Evolutionary conservation across 2,329 filamentous ascomycete genomes (phyloP).

Genomic region (Ophiostoma montium): DNA sequence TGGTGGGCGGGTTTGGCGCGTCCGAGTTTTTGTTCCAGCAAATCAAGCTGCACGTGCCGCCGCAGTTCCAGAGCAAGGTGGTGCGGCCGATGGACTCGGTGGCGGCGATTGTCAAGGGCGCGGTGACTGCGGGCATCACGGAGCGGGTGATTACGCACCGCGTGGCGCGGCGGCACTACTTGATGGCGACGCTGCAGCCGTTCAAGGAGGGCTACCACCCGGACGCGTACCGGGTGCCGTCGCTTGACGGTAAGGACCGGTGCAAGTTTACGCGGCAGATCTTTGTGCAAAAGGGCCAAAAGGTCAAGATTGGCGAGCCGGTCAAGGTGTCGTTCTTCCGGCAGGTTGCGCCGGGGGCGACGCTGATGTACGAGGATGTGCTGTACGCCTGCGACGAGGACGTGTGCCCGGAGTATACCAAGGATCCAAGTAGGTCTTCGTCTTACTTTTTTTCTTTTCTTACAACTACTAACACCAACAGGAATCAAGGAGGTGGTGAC

Average conservation of each 20-base stretch:
- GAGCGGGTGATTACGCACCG: slow-evolving; percentile 94
- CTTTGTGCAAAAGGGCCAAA: slow-evolving; percentile 95
- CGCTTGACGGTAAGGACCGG: slow-evolving; percentile 88
- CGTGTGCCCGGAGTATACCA: slow-evolving; percentile 95
- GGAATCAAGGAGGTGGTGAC: slow-evolving; percentile 99
- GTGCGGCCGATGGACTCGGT: slow-evolving; percentile 98
- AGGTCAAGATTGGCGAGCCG: slow-evolving; percentile 97
- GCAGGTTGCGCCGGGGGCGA: slow-evolving; percentile 91
- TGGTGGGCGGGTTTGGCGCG: slow-evolving; percentile 95
- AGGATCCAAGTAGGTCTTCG: slow-evolving; percentile 80
- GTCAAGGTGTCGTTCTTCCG: slow-evolving; percentile 98
- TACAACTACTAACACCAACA: slow-evolving; percentile 22
- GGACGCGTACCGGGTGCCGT: slow-evolving; percentile 93
- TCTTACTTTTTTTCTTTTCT: not conserved
- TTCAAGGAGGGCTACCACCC: slow-evolving; percentile 99
- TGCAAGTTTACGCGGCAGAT: slow-evolving; percentile 99
- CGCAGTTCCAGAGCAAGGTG: slow-evolving; percentile 96
- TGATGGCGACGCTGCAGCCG: slow-evolving; percentile 96
- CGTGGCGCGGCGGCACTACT: slow-evolving; percentile 92
- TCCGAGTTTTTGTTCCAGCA: slow-evolving; percentile 99
- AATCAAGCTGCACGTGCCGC: slow-evolving; percentile 95
- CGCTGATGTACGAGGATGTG: slow-evolving; percentile 98
- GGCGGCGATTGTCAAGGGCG: slow-evolving; percentile 94
- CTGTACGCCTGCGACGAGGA: slow-evolving; percentile 96
- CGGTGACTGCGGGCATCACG: slow-evolving; percentile 93